These are phyloP conservation scores for Penicillium griseofulvum DNA, from an alignment of 2,329 filamentous ascomycete species.

Conservation along the genomic window DNA sequence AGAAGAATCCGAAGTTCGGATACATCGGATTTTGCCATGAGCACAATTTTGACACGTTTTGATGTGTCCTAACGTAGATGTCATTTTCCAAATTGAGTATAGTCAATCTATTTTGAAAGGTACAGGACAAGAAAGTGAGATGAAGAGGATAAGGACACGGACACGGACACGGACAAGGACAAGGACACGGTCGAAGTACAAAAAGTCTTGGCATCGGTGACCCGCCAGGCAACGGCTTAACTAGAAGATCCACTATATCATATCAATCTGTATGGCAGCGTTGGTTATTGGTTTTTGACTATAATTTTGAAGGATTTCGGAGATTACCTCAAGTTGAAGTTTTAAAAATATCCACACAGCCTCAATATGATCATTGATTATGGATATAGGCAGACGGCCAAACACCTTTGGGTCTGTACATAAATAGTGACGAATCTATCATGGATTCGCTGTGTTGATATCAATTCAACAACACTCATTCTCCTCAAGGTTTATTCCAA, in stretches of 20 bases:
- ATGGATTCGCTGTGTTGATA: neutral
- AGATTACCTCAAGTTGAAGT: neutral
- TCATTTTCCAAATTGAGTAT: constrained; percentile 1
- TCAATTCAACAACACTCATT: neutral
- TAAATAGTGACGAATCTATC: constrained; percentile 1
- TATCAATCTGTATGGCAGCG: neutral
- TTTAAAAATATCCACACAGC: constrained; percentile 1
- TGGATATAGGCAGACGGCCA: neutral
- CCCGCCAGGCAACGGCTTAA: neutral
- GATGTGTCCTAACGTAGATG: neutral
- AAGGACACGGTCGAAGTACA: neutral
- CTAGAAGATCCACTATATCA: neutral
- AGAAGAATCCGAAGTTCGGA: constrained; percentile 4
- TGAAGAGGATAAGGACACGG: constrained; percentile 3
- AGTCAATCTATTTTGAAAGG: neutral
- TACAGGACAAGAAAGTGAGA: neutral
- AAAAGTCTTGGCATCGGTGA: neutral
- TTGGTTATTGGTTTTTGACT: constrained; percentile 1
- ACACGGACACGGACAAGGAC: neutral
- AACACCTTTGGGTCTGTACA: neutral
- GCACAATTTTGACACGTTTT: constrained; percentile 16
- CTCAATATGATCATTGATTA: neutral
- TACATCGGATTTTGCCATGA: constrained; percentile 14
- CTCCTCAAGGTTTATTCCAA: neutral
- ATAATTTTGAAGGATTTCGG: neutral